phyloP scores from a whole-genome alignment of 257 asterid genomes.

The Solanum gandarillasii region DNA sequence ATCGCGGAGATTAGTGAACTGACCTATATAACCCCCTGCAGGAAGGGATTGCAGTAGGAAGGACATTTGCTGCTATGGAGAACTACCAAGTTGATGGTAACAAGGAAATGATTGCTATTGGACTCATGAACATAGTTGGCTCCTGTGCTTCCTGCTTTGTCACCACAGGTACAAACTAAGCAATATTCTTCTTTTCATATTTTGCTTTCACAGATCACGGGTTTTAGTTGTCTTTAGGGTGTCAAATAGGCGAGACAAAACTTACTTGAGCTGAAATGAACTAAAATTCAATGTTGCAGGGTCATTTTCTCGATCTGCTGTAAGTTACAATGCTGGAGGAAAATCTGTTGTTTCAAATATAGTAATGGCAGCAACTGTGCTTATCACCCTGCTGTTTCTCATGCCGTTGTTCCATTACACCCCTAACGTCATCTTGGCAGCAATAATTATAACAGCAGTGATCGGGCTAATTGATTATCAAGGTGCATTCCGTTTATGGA shows the following conservation, averaged over 20 bases:
- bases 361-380: conserved; percentile 74
- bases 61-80: conserved; percentile 71
- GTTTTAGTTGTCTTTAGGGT: not conserved
- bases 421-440: conserved; percentile 76
- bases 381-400: conserved; percentile 65
- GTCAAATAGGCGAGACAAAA: not conserved
- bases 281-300: conserved; percentile 24
- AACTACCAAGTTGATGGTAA: conserved; percentile 96
- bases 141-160: conserved; percentile 89
- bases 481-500: conserved; percentile 64
- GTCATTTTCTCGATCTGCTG: conserved; percentile 92
- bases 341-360: conserved; percentile 66
- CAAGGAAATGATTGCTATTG: conserved; percentile 96
- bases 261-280: not conserved
- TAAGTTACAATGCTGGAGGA: conserved; percentile 88
- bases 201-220: not conserved
- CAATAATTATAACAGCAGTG: conserved; percentile 87
- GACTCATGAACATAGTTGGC: conserved; percentile 92
- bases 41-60: conserved; percentile 99
- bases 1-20: not conserved
- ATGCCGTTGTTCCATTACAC: conserved; percentile 86
- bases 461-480: conserved; percentile 80
- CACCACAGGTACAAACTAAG: conserved; percentile 46
- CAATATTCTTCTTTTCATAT: not conserved
- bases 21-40: conserved; percentile 2